Percentiles rank a stretch among this genome's conserved stretches.
phyloP scores from a whole-genome alignment of 1,284 basidiomycete genomes.

The Malassezia yamatoensis region DNA sequence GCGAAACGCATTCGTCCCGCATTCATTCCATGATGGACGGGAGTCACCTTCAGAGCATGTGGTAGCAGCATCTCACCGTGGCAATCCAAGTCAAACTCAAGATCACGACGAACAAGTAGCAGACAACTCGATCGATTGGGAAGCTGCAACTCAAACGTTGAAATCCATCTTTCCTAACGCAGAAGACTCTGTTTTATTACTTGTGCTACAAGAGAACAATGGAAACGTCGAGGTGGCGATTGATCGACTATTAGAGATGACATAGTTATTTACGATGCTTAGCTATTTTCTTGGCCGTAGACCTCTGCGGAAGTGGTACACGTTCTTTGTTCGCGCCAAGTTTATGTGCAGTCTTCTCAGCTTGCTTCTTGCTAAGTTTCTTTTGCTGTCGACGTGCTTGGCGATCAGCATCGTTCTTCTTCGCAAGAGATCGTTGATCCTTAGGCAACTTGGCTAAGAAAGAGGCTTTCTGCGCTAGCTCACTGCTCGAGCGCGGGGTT shows the following conservation, averaged over 20 bases:
- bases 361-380: slow-evolving; percentile 31
- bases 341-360: not conserved
- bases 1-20: slow-evolving; percentile 3
- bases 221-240: slow-evolving; percentile 37
- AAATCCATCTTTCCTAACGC: slow-evolving; percentile 36
- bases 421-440: slow-evolving; percentile 31
- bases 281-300: slow-evolving; percentile 8
- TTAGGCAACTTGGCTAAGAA: slow-evolving; percentile 27
- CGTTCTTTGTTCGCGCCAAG: slow-evolving; percentile 12
- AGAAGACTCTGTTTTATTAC: slow-evolving; percentile 29
- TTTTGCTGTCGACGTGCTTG: slow-evolving; percentile 35
- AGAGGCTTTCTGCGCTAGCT: slow-evolving; percentile 22
- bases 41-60: slow-evolving; percentile 16
- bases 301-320: slow-evolving; percentile 16
- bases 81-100: not conserved
- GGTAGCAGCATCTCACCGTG: slow-evolving; percentile 1
- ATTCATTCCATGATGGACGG: not conserved
- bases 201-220: slow-evolving; percentile 33
- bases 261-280: slow-evolving; percentile 10
- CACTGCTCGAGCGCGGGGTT: slow-evolving; percentile 1
- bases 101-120: not conserved
- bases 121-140: slow-evolving; percentile 8
- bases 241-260: slow-evolving; percentile 36
- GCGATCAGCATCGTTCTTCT: slow-evolving; percentile 34
- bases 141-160: slow-evolving; percentile 21